Base-by-base conservation (phyloP, 78 protist species). In the Dictyostelium capitatum region DNA sequence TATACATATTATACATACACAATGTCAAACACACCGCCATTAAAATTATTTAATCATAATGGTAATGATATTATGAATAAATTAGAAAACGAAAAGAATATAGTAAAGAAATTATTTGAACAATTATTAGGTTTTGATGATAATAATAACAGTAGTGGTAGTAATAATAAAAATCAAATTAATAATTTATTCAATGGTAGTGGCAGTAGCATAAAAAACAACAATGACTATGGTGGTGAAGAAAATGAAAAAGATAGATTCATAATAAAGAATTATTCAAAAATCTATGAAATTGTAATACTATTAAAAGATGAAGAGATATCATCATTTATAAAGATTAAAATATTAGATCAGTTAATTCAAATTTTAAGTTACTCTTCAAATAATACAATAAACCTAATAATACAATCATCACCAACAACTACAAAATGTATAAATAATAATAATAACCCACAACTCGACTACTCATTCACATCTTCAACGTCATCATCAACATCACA, bases 341-440 rank as follows among this genome's bases (percentile, higher is more conserved):
- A 77, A 57, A 77, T 77, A 28, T 53, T 77, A 51, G 82, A 77
- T 53, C 47, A 43, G 30, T 43, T 77, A 15, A 77, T 77, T 19
- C 41, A 20, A 28, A n/a, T 53, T 0, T 15, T 77, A 20, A 47
- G 20, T 15, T 43, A 53, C n/a, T 77, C 82, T 23, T 77, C 82
- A 53, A 77, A 43, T 30, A 77, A 77, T 53, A 77, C 47, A 15
- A 77, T 77, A 8, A 77, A 77, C 30, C 0, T 77, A 28, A 37
- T 72, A 4, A 20, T 77, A 9, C 28, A 74, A 25, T 62, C 41
- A 62, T 23, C 30, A 0, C 28, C 14, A 62, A 8, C 72, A 25
- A 62, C 15, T 12, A 8, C 56, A 51, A 51, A 51, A 51, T 14
- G 10, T 51, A 51, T 62, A 25, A 56, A 56, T 48, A 48, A 74